Evolutionary conservation across 306 rosid species (phyloP), one percentile per base, ranked within the genome.

Genomic region (Rubus parviflorus): DNA sequence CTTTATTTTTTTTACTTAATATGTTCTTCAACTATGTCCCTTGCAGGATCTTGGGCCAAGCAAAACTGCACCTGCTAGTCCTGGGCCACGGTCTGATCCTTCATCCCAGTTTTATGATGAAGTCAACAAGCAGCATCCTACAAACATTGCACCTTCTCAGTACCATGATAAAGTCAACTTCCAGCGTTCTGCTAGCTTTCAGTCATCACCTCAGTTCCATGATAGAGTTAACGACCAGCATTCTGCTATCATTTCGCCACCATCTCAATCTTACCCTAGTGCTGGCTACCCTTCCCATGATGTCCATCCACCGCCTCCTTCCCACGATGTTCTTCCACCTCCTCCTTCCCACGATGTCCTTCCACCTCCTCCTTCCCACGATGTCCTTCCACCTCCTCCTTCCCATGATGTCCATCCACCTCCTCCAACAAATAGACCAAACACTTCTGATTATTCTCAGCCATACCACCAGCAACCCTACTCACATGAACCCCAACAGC

Each of bases 331-430:
- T 25, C 30, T 7, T 56, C 11, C 4, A n/a, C 62, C 62, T 56
- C 67, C 67, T 61, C 42, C 37, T 4, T 83, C 97, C 73, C 97
- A 89, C 35, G 95, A 93, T 49, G 85, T 86, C 6, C 93, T 81
- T 19, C 77, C 84, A 41, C 88, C 89, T 61, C 90, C 91, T 22
- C 82, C 90, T 7, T 83, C 97, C 74, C 94, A 87, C 37, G 94
- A 93, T 51, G 87, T 85, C 5, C 92, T 80, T 12, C 80, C 85
- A 40, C 63, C 63, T 57, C 64, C 67, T 14, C 42, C 67, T 17
- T 82, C 98, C 74, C 97, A 89, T 41, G 95, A 93, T 51, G 87
- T 87, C 7, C 93, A 83, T 22, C 80, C 84, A 46, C 88, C 89
- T 60, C 91, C 90, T 30, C 85, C 90, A 10, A 75, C 87, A 70